Percentiles rank a stretch among this genome's conserved stretches.
Conservation (phyloP, 345 rosid genomes). For the Aquilaria malaccensis region DNA sequence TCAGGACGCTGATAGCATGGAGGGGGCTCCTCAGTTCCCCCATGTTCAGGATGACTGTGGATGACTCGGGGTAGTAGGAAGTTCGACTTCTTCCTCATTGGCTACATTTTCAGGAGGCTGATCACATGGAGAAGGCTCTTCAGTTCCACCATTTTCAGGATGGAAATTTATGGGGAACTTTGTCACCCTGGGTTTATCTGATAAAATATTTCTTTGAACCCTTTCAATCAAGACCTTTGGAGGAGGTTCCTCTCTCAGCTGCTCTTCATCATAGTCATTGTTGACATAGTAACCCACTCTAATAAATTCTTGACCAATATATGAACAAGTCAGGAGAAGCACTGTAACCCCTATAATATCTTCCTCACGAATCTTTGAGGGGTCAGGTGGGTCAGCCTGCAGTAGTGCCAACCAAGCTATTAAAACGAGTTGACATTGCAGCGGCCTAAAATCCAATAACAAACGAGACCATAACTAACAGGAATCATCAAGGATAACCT, state of each 20-base stretch:
- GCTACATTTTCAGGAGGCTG: conserved; percentile 33
- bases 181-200: conserved; percentile 90
- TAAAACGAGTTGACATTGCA: background rate
- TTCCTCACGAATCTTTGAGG: conserved; percentile 72
- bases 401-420: conserved; percentile 9
- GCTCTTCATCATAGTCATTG: conserved; percentile 88
- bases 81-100: conserved; percentile 16
- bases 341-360: conserved; percentile 78
- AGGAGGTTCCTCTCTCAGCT: conserved; percentile 88
- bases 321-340: conserved; percentile 70
- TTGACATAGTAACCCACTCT: conserved; percentile 78
- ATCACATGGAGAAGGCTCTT: conserved; percentile 28
- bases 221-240: conserved; percentile 63
- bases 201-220: conserved; percentile 77
- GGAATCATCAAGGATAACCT: conserved; percentile 32
- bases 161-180: conserved; percentile 93
- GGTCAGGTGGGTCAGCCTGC: conserved; percentile 92
- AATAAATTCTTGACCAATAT: conserved; percentile 63
- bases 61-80: conserved; percentile 21
- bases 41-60: conserved; percentile 48
- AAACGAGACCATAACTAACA: background rate
- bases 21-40: conserved; percentile 32
- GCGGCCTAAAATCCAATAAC: background rate
- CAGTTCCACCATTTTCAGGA: conserved; percentile 54
- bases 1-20: conserved; percentile 33